Percentiles rank a stretch among this genome's conserved stretches.
phyloP scores from a whole-genome alignment of 1,284 basidiomycete species.

The Ceraceosorus bombacis region DNA sequence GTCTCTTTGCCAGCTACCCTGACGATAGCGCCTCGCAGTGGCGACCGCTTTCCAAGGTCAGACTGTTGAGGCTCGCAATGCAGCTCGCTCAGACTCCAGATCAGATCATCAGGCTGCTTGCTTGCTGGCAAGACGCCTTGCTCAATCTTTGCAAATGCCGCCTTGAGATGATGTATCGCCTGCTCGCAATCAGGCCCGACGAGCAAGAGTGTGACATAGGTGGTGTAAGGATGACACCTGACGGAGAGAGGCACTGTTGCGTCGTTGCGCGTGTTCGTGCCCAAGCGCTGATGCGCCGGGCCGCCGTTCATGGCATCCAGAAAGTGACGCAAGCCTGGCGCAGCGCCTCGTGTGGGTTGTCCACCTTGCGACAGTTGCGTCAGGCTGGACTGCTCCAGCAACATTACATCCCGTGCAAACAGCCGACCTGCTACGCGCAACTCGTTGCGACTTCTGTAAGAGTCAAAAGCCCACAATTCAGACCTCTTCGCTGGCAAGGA shows the following conservation, averaged over 20 bases:
- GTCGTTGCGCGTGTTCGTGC: constrained; percentile 9
- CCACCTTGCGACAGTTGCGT: constrained; percentile 1
- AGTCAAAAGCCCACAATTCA: constrained; percentile 81
- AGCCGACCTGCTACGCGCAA: constrained; percentile 61
- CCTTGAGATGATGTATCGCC: constrained; percentile 53
- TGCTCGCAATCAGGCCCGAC: constrained; percentile 58
- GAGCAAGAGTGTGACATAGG: constrained; percentile 73
- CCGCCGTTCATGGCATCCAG: too few species aligned
- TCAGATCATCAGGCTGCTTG: constrained; percentile 54
- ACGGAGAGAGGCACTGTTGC: neutral
- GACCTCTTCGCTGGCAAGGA: constrained; percentile 34
- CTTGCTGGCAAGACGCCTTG: constrained; percentile 55
- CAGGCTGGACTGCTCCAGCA: constrained; percentile 58
- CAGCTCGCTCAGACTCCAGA: constrained; percentile 62
- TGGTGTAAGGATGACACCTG: constrained; percentile 65
- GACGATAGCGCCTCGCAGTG: constrained; percentile 52
- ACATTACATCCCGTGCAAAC: constrained; percentile 66
- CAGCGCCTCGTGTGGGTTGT: too few species aligned
- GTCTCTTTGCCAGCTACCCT: constrained; percentile 66
- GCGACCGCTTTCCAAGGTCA: too few species aligned
- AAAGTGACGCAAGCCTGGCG: too few species aligned
- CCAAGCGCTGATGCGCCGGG: neutral
- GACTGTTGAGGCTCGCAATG: too few species aligned
- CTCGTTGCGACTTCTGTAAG: constrained; percentile 79
- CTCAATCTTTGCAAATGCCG: constrained; percentile 56